Evolutionary conservation across 495 filamentous ascomycete species (phyloP), one percentile per base, ranked within the genome.

Genomic region (Lasiosphaeria ovina): DNA sequence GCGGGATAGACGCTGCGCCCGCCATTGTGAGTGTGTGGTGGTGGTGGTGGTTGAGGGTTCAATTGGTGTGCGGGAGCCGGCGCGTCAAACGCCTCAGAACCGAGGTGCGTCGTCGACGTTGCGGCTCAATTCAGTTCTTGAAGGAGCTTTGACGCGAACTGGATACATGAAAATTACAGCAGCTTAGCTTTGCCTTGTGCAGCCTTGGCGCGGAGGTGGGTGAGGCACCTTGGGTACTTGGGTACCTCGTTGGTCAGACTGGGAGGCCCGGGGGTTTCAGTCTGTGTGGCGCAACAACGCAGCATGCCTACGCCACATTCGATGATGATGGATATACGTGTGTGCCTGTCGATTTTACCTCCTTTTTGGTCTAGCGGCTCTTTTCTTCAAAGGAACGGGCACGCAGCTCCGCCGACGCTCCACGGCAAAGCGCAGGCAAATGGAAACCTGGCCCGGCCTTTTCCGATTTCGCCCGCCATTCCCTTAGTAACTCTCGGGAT

Each of bases 1-100:
- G 80, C 24, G 80, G 81, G 56, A 83, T 82, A 54, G 73, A 68
- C 1, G 74, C 61, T 33, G 74, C 66, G 42, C 69, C 65, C 12
- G 75, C 67, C 72, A 79, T 78, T 9, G 11, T 11, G 44, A 8
- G 0, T 47, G 12, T 11, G 11, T 42, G 42, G 4, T 45, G 42
- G 42, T 12, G 44, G 44, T n/a, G 44, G 44, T 9, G 8, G 2
- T 1, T 9, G 24, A 24, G 24, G 24, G 24, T 24, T 24, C 24
- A 24, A 24, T 24, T 24, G 24, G 24, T 2, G 24, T 24, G 24
- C 24, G n/a, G n/a, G n/a, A n/a, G n/a, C n/a, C n/a, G n/a, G n/a
- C n/a, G n/a, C n/a, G n/a, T n/a, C n/a, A n/a, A n/a, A n/a, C n/a
- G 24, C 24, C 24, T 24, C 24, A 24, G 24, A 24, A 24, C 24